Base-by-base conservation (phyloP, 768 basidiomycete genomes). In the Leccinum uliginosum region DNA sequence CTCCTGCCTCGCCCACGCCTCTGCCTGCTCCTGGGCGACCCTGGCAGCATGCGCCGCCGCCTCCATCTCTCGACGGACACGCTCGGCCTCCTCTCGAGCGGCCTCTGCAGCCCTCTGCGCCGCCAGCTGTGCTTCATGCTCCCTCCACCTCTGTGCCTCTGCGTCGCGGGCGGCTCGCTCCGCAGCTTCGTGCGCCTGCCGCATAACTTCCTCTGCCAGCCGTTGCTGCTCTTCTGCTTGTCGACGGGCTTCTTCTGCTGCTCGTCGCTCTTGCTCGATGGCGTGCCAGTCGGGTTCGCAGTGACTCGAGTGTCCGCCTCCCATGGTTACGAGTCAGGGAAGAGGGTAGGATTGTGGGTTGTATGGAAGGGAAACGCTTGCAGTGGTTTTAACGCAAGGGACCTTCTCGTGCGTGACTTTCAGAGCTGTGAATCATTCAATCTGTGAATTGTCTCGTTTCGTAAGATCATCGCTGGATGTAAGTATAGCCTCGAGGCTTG, bases 1-100 rank as follows among this genome's bases (percentile, higher is more conserved):
- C 49, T 71, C 70, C 52, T 62, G 57, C 6, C 70, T 62, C 15
- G 58, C 70, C 9, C 61, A 51, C 4, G 64, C 66, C 46, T 71
- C 70, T 0, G 68, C 69, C 26, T 55, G 45, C 29, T 68, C 58
- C 24, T 19, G 55, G 14, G 70, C 69, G 6, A 59, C 24, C 9
- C 60, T 54, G n/a, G 66, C 70, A 21, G 66, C 70, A 48, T 47
- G 45, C 6, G 48, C 58, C 0, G 70, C 68, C 6, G 62, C 66
- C 21, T 70, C 66, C 17, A 7, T 24, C 47, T 63, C 58, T 21
- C 58, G 61, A 26, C 62, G 63, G 6, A 68, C 43, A 9, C 68
- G 66, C 21, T 67, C 59, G 3, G 59, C 66, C 50, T 70, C 69
- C 10, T 54, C 59, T 3, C 59, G 34, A 50, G 66, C 70, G 19